Conservation (phyloP, 2,329 filamentous ascomycete genomes). For the Plectosphaerella plurivora region DNA sequence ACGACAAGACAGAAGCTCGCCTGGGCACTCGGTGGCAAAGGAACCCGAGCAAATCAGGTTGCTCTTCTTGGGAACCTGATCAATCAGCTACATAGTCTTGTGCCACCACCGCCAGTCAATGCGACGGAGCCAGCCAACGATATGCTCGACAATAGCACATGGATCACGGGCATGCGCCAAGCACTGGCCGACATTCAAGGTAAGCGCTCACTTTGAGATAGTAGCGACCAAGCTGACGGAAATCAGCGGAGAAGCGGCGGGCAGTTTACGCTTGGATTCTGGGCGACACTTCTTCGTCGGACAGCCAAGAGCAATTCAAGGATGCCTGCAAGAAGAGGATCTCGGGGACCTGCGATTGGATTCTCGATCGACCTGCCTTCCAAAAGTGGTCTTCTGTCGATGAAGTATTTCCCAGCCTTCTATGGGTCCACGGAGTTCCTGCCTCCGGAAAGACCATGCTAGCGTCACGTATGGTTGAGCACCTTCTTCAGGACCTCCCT, state of each 20-base stretch:
- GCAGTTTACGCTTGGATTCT: slow-evolving; percentile 12
- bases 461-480: slow-evolving; percentile 19
- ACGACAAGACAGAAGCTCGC: slow-evolving; percentile 5
- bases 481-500: slow-evolving; percentile 1
- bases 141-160: not conserved
- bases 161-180: not conserved
- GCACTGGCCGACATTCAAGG: not conserved
- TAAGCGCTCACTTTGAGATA: not conserved
- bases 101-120: not conserved
- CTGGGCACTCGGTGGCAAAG: slow-evolving; percentile 11
- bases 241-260: slow-evolving; percentile 3
- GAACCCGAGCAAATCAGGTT: slow-evolving; percentile 4
- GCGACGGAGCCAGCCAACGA: not conserved
- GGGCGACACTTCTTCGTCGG: not conserved
- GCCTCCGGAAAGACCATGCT: slow-evolving; percentile 30
- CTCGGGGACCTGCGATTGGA: slow-evolving; percentile 20
- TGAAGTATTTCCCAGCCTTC: not conserved
- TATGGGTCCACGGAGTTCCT: slow-evolving; percentile 26
- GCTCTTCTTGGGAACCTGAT: slow-evolving; percentile 3
- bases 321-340: slow-evolving; percentile 13
- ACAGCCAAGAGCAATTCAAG: slow-evolving; percentile 13
- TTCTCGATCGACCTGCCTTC: slow-evolving; percentile 11
- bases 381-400: slow-evolving; percentile 12
- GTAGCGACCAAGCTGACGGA: not conserved
- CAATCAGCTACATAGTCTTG: slow-evolving; percentile 8